Evolutionary conservation across 129 eudicot species (phyloP).

Genomic region (Tagetes erecta): DNA sequence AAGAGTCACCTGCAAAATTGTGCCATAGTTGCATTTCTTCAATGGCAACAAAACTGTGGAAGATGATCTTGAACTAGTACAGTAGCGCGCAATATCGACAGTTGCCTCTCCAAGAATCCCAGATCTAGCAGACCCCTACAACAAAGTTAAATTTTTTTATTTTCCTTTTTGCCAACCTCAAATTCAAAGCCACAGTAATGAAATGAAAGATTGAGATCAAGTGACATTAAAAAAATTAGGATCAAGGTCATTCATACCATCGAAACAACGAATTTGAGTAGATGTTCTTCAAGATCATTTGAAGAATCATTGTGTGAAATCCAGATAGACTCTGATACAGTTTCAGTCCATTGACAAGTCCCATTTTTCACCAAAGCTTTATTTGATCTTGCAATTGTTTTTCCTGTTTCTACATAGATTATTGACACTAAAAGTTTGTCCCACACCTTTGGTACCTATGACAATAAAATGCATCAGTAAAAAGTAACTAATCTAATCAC

Average conservation of each 20-base stretch:
- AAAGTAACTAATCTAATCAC: conserved; percentile 9
- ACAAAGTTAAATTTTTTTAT: neutral
- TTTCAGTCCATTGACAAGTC: conserved; percentile 79
- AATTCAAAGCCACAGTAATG: neutral
- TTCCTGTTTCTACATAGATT: conserved; percentile 77
- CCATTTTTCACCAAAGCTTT: conserved; percentile 76
- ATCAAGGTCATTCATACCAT: conserved; percentile 46
- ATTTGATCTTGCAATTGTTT: conserved; percentile 60
- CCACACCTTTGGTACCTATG: conserved; percentile 94
- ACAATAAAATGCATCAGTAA: neutral
- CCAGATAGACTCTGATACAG: conserved; percentile 69
- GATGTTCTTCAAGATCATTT: conserved; percentile 66
- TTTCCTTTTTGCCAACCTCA: neutral
- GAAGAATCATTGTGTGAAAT: conserved; percentile 58
- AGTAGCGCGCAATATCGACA: conserved; percentile 51
- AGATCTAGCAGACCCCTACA: conserved; percentile 89
- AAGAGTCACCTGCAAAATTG: conserved; percentile 60
- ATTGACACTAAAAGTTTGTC: conserved; percentile 81
- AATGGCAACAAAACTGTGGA: conserved; percentile 64
- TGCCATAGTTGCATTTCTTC: conserved; percentile 78
- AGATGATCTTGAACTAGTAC: conserved; percentile 59
- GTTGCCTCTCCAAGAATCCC: conserved; percentile 85
- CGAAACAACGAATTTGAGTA: conserved; percentile 65
- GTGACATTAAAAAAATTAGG: neutral
- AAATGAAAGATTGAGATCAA: neutral